phyloP scores from a whole-genome alignment of 2,329 filamentous ascomycete genomes.

The Periglandula ipomoeae region DNA sequence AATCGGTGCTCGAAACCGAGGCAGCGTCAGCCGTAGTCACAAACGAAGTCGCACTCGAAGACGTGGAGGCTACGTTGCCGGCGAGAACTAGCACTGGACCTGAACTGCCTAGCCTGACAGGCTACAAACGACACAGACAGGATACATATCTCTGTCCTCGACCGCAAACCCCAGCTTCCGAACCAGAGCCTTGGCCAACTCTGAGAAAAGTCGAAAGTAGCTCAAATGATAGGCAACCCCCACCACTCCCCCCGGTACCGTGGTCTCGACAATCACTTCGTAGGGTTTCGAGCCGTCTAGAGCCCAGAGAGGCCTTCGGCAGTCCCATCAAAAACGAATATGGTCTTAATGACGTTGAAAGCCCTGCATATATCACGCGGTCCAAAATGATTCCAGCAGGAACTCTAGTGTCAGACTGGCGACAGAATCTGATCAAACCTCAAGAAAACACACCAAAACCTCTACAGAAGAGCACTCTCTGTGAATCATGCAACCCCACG shows the following conservation, averaged over 20 bases:
- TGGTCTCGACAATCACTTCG: slow-evolving; percentile 7
- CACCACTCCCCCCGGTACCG: not conserved
- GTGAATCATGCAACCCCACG: slow-evolving; percentile 11
- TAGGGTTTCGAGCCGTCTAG: slow-evolving; percentile 2
- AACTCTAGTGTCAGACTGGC: slow-evolving; percentile 10
- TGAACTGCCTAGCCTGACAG: slow-evolving; percentile 10
- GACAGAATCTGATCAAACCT: slow-evolving; percentile 4
- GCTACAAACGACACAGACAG: slow-evolving; percentile 8
- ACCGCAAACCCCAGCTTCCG: not conserved
- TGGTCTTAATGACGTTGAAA: not conserved
- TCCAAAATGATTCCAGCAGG: not conserved
- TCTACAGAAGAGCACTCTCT: not conserved
- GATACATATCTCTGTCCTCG: slow-evolving; percentile 9
- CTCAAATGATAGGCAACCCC: not conserved
- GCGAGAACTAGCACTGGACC: not conserved
- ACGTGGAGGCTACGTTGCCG: not conserved
- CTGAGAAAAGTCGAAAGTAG: slow-evolving; percentile 6
- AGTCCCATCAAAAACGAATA: not conserved
- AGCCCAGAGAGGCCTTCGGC: not conserved
- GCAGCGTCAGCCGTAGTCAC: not conserved
- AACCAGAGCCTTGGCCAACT: slow-evolving; percentile 10
- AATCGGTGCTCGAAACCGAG: not conserved
- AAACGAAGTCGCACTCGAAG: not conserved
- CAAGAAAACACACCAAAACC: not conserved
- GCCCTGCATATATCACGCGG: not conserved